A percentile compares a stretch with the other conserved stretches of the same genome.
Evolutionary conservation across 2,329 filamentous ascomycete species (phyloP).

Genomic region (Aspergillus jensenii): DNA sequence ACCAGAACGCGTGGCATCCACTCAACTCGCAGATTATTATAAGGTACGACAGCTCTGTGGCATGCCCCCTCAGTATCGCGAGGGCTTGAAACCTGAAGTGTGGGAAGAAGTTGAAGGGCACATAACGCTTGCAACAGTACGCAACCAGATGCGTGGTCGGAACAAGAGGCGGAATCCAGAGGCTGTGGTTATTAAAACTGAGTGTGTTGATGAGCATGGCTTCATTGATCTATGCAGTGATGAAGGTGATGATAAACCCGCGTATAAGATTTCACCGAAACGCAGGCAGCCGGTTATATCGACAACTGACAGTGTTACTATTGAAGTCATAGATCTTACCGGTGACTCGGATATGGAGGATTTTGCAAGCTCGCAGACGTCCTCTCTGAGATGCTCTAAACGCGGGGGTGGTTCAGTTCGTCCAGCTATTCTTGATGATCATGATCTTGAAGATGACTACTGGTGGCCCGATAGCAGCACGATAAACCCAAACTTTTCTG

Average conservation of each 20-base stretch:
- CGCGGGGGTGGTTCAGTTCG: neutral
- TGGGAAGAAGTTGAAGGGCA: slow-evolving; percentile 21
- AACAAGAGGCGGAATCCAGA: slow-evolving; percentile 21
- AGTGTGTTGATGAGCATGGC: neutral
- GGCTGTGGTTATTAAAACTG: neutral
- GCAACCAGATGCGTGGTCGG: slow-evolving; percentile 23
- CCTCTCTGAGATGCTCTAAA: slow-evolving; percentile 8
- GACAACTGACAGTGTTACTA: slow-evolving; percentile 10
- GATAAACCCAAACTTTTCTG: slow-evolving; percentile 32
- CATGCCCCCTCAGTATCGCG: slow-evolving; percentile 17
- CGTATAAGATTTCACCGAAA: neutral
- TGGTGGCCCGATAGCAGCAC: slow-evolving; percentile 39
- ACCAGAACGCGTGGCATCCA: slow-evolving; percentile 19
- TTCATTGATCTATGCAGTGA: slow-evolving; percentile 22
- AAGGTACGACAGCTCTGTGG: slow-evolving; percentile 35
- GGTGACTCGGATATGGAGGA: slow-evolving; percentile 20
- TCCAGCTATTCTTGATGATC: neutral
- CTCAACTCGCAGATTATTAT: slow-evolving; percentile 25
- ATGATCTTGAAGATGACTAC: slow-evolving; percentile 34
- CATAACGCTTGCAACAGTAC: slow-evolving; percentile 28
- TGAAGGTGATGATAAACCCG: slow-evolving; percentile 10
- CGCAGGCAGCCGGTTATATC: slow-evolving; percentile 5
- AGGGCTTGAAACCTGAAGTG: slow-evolving; percentile 19
- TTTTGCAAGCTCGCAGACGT: slow-evolving; percentile 4
- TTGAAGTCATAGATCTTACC: slow-evolving; percentile 30